A percentile compares a stretch with the other conserved stretches of the same genome.
These are phyloP conservation scores for Colletotrichum zoysiae DNA, from an alignment of 2,329 filamentous ascomycete genomes.

Conservation along the genomic window DNA sequence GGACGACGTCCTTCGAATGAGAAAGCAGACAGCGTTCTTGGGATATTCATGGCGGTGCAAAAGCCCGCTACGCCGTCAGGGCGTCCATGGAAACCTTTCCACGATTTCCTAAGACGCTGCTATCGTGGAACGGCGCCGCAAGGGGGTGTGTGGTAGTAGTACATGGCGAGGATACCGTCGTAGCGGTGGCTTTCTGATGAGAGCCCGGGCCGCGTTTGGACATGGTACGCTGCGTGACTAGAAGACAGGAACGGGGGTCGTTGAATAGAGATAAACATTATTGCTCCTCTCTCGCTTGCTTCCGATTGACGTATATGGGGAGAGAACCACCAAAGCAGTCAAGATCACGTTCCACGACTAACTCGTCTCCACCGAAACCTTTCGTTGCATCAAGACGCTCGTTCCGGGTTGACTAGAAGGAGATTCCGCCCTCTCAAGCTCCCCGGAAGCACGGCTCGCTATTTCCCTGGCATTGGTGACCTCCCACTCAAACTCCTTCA, in stretches of 20 bases:
- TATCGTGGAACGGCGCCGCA: not conserved
- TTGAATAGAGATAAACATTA: constrained; percentile 37
- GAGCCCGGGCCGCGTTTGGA: not conserved
- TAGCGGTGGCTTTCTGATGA: not conserved
- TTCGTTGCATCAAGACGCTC: not conserved
- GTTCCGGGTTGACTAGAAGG: not conserved
- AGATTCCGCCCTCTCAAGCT: not conserved
- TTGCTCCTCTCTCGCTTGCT: constrained; percentile 10
- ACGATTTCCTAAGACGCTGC: not conserved
- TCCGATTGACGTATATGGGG: not conserved
- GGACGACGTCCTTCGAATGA: constrained; percentile 78
- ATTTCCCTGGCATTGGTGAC: constrained; percentile 74
- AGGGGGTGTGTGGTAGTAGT: not conserved
- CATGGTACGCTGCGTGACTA: not conserved
- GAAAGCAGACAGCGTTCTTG: constrained; percentile 86
- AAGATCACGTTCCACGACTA: not conserved
- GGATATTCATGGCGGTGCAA: constrained; percentile 88
- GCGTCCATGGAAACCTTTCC: not conserved
- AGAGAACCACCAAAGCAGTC: not conserved
- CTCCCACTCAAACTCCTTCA: constrained; percentile 96
- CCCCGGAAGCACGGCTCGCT: not conserved
- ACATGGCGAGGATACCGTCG: not conserved
- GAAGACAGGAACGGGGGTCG: not conserved
- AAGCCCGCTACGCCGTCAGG: constrained; percentile 41
- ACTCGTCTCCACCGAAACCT: not conserved